Conservation (phyloP, 2,329 filamentous ascomycete genomes). For the Botrytis byssoidea region DNA sequence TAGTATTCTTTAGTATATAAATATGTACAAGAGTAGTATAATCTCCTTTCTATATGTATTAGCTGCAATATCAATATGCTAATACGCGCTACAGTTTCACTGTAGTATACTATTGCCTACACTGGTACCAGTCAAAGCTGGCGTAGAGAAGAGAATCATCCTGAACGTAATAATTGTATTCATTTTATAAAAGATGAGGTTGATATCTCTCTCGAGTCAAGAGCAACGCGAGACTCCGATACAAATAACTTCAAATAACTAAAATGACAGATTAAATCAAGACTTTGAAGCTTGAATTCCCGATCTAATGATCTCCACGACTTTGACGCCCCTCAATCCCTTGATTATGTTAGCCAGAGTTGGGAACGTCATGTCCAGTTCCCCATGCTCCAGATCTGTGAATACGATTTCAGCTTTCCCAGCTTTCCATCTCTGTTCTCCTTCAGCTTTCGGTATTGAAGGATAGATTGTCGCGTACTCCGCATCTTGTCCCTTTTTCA, state of each 20-base stretch:
- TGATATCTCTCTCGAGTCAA: not conserved
- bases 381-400: constrained; percentile 22
- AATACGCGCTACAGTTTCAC: too few species aligned
- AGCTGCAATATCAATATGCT: too few species aligned
- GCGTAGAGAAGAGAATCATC: not conserved
- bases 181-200: not conserved
- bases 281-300: not conserved
- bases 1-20: too few species aligned
- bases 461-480: not conserved
- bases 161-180: not conserved
- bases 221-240: not conserved
- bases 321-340: constrained; percentile 25
- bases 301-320: constrained; percentile 20
- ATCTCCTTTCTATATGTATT: too few species aligned
- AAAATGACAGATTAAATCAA: not conserved
- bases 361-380: constrained; percentile 26
- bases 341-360: constrained; percentile 27
- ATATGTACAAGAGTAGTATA: too few species aligned
- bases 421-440: constrained; percentile 27
- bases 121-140: fast-evolving
- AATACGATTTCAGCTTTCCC: constrained; percentile 24
- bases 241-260: not conserved
- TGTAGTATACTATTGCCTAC: too few species aligned
- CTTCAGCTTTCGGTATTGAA: not conserved
- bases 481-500: not conserved